Evolutionary conservation across 2,329 filamentous ascomycete species (phyloP), one percentile per base, ranked within the genome.

Genomic region (Pseudocercospora fijiensis): DNA sequence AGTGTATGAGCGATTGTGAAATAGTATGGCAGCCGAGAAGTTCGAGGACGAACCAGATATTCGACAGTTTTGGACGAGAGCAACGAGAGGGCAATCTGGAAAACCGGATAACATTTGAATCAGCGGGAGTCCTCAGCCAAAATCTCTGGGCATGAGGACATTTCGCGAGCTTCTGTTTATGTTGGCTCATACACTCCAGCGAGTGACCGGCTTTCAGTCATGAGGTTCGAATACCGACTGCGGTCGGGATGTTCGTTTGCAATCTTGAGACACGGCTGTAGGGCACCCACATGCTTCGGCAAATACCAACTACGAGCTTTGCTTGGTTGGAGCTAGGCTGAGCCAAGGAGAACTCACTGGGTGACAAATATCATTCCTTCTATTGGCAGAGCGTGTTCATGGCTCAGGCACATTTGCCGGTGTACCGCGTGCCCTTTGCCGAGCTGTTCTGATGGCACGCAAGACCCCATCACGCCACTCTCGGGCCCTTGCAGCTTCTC

Each of bases 401-500:
- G 53, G 53, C 53, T 56, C 53, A 2, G 53, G 53, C 18, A 41
- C 53, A 18, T 56, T 41, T 7, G 27, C 30, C 20, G 53, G 27
- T 37, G 53, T 24, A 3, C 53, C 53, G 16, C 30, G 53, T 7
- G 53, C 53, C 10, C 53, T n/a, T 26, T 56, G 53, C 20, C 53
- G 30, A 41, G 53, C 53, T 56, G 27, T 56, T 18, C 53, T 56
- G 18, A 56, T 56, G 27, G 53, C 53, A 37, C 27, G 18, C 53
- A 56, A 41, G 7, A 56, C 41, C 9, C 53, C 53, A 24, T 41
- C 28, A 10, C 57, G 57, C 57, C 57, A 58, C 16, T 58, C 37
- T 22, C 45, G 11, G 3, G 59, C 59, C 26, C 59, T 43, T n/a
- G 57, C 65, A 53, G 45, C 60, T 24, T 64, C 65, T 28, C 51